Conservation (phyloP, 1,284 basidiomycete species). For the Boletus mariae region DNA sequence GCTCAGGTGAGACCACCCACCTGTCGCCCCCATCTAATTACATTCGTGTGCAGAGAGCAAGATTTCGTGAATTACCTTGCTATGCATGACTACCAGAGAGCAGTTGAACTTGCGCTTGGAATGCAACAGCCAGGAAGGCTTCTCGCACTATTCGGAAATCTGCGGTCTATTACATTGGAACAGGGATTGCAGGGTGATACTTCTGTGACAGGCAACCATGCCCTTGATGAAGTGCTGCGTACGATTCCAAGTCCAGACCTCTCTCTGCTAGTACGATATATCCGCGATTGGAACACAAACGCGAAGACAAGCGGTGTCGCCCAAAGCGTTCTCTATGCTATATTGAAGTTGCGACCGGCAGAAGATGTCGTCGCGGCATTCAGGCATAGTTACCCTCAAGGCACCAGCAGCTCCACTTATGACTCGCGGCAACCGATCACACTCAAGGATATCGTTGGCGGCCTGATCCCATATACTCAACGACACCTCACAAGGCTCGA, state of each 20-base stretch:
- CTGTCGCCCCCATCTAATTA: slow-evolving; percentile 5
- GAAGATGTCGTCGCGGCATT: slow-evolving; percentile 78
- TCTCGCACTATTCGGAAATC: slow-evolving; percentile 72
- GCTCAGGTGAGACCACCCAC: slow-evolving; percentile 58
- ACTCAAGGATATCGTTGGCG: slow-evolving; percentile 78
- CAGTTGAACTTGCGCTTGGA: slow-evolving; percentile 85
- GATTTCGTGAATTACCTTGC: slow-evolving; percentile 90
- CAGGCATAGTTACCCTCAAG: slow-evolving; percentile 35
- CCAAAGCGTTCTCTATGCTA: slow-evolving; percentile 79
- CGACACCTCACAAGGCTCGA: slow-evolving; percentile 87
- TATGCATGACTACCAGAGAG: slow-evolving; percentile 86
- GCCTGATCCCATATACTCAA: slow-evolving; percentile 90
- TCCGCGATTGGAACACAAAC: slow-evolving; percentile 92
- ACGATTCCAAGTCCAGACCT: slow-evolving; percentile 73
- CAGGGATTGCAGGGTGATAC: slow-evolving; percentile 3
- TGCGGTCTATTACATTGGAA: slow-evolving; percentile 40
- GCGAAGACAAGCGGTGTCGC: slow-evolving; percentile 85
- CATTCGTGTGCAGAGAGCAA: slow-evolving; percentile 69
- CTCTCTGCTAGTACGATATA: slow-evolving; percentile 76
- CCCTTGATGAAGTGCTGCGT: slow-evolving; percentile 81
- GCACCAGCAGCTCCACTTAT: background rate
- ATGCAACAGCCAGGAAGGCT: slow-evolving; percentile 94
- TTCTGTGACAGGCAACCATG: slow-evolving; percentile 60
- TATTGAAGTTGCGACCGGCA: slow-evolving; percentile 72
- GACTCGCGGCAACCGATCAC: slow-evolving; percentile 21